Conservation (phyloP, 2,329 filamentous ascomycete genomes). For the Scopulariopsis brevicaulis region DNA sequence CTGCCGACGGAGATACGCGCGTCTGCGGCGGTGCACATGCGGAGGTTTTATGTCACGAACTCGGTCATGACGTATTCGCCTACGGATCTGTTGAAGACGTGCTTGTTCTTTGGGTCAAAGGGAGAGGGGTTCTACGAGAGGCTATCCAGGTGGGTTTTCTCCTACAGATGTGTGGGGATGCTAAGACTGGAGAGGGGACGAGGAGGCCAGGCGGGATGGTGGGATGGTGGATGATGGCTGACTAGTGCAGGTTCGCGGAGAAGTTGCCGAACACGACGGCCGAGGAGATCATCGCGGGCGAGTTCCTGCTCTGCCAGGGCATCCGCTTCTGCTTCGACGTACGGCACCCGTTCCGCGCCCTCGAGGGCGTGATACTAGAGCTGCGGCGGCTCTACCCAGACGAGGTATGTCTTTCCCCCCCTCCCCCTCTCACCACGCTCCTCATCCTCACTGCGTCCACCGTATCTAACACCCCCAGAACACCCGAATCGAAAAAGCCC, state of each 20-base stretch:
- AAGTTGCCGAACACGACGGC: conserved; percentile 59
- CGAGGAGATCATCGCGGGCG: conserved; percentile 78
- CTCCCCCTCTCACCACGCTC: neutral
- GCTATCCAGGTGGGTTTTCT: conserved; percentile 23
- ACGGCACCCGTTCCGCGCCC: conserved; percentile 74
- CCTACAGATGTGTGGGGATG: too few relatives aligned
- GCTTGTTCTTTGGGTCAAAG: conserved; percentile 88
- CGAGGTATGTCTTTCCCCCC: conserved; percentile 26
- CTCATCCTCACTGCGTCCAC: neutral
- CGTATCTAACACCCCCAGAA: conserved; percentile 12
- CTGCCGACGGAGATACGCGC: conserved; percentile 24
- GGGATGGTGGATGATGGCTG: neutral
- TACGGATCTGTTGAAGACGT: conserved; percentile 77
- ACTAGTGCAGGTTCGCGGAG: conserved; percentile 44
- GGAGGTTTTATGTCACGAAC: conserved; percentile 92
- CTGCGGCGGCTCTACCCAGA: conserved; percentile 56
- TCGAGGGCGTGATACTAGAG: conserved; percentile 82
- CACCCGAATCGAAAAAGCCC: conserved; percentile 45
- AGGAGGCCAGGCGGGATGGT: neutral
- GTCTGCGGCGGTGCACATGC: conserved; percentile 80
- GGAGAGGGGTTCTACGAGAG: conserved; percentile 75
- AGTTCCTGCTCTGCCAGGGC: conserved; percentile 87
- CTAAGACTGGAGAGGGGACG: neutral
- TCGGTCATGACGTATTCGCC: conserved; percentile 95
- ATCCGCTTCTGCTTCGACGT: conserved; percentile 91